A percentile compares a stretch with the other conserved stretches of the same genome.
Evolutionary conservation across 768 basidiomycete genomes (phyloP).

Genomic region (Tricholoma matsutake): DNA sequence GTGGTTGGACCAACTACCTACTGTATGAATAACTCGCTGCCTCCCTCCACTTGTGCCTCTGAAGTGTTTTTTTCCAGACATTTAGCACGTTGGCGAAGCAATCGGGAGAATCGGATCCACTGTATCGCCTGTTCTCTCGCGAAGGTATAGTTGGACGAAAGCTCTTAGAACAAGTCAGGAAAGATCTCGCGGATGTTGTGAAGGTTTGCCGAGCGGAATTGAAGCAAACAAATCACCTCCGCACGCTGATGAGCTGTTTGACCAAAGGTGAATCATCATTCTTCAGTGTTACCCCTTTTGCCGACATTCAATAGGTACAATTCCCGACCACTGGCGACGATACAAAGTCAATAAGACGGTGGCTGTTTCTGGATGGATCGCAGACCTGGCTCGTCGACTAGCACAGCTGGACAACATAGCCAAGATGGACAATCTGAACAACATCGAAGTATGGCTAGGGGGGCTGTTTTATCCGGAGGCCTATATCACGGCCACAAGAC

Average conservation of each 20-base stretch:
- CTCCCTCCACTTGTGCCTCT: conserved; percentile 11
- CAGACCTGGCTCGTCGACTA: conserved; percentile 75
- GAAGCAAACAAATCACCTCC: conserved; percentile 95
- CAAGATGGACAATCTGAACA: conserved; percentile 54
- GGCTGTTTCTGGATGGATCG: conserved; percentile 84
- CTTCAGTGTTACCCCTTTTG: neutral
- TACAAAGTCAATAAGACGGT: conserved; percentile 86
- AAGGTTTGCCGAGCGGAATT: conserved; percentile 82
- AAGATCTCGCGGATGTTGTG: conserved; percentile 78
- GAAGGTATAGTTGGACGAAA: conserved; percentile 80
- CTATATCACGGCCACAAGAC: conserved; percentile 92
- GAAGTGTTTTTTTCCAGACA: conserved; percentile 38
- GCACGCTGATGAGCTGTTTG: conserved; percentile 84
- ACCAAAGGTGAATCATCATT: conserved; percentile 64
- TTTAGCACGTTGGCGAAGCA: conserved; percentile 65
- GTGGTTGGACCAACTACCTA: conserved; percentile 77
- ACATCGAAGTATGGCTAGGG: conserved; percentile 88
- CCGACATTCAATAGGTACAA: conserved; percentile 55
- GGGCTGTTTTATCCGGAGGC: conserved; percentile 96
- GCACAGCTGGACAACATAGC: conserved; percentile 80
- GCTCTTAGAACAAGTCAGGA: conserved; percentile 74
- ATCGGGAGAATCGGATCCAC: conserved; percentile 73
- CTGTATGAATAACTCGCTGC: conserved; percentile 42
- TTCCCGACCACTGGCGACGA: conserved; percentile 83
- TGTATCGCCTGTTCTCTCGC: conserved; percentile 85